Base-by-base conservation (phyloP, 768 basidiomycete species). In the Mycena venus region DNA sequence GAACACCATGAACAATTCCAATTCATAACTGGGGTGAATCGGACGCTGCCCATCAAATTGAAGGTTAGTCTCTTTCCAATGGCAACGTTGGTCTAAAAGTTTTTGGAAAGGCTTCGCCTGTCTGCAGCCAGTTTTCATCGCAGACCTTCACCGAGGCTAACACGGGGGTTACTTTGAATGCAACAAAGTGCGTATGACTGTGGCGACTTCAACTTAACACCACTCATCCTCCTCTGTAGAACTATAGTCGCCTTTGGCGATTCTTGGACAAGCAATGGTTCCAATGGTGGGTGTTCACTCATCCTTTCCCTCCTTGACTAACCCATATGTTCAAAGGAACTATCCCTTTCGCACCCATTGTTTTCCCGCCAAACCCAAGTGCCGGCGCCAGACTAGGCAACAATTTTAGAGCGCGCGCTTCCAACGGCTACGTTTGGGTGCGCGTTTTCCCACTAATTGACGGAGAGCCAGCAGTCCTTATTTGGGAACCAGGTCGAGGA, bases 351-450 rank as follows among this genome's bases (percentile, higher is more conserved):
- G 73, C 77, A 17, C 77, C 77, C 17, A 63, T 78, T 19, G 65
- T 77, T 7, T 77, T 74, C 59, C 77, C 75, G 27, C 75, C 77
- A 23, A 74, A 72, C 58, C 77, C 77, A 17, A 67, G 63, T 27
- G 77, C 75, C 11, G 77, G 77, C 17, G 73, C 75, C 8, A 63
- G 74, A 59, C 34, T 53, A 5, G 70, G 73, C 15, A 76, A 77
- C 64, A 75, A 77, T n/a, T 77, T 74, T 63, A 29, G 71, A 25
- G 76, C 73, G 11, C 77, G 74, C n/a, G 77, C 77, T 12, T 65
- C 62, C 36, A 79, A 79, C 40, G 75, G 79, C 19, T 78, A 76
- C 21, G 79, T 78, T 10, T 79, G 77, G 79, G n/a, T n/a, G n/a
- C n/a, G n/a, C n/a, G n/a, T n/a, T n/a, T n/a, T n/a, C n/a, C n/a